Evolutionary conservation across 495 filamentous ascomycete genomes (phyloP).

Genomic region (Elasticomyces elasticus): DNA sequence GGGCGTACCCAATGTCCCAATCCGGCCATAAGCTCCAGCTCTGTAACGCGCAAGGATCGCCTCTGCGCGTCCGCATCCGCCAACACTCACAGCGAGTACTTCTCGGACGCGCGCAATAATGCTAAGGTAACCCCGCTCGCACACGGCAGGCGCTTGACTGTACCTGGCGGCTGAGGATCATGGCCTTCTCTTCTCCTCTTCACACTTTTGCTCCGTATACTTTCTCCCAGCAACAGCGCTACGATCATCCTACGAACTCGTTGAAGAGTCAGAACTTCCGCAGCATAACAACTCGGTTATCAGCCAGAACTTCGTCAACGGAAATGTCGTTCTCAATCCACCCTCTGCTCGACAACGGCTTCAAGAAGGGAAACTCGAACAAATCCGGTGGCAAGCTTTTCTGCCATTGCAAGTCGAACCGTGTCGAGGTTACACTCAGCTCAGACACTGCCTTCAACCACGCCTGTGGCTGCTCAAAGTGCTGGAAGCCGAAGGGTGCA

Average conservation of each 20-base stretch:
- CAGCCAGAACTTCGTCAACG: too few species aligned
- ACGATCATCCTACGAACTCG: neutral
- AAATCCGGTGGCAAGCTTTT: conserved; percentile 45
- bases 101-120: neutral
- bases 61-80: neutral
- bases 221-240: neutral
- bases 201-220: neutral
- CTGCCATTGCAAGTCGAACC: conserved; percentile 39
- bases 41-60: neutral
- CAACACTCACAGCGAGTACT: too few species aligned
- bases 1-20: neutral
- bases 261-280: neutral
- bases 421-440: conserved; percentile 41
- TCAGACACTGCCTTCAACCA: conserved; percentile 53
- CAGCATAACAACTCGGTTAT: too few species aligned
- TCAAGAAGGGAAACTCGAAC: conserved; percentile 36
- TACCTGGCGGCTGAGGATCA: neutral
- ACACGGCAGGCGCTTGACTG: too few species aligned
- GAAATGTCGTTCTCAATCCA: conserved; percentile 33
- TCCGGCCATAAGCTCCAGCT: neutral
- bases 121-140: neutral
- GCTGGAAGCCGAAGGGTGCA: conserved; percentile 49
- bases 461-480: conserved; percentile 56
- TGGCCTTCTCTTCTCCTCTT: neutral
- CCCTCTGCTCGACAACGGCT: conserved; percentile 49